Base-by-base conservation (phyloP, 768 basidiomycete species). In the Boletus reticuloceps region DNA sequence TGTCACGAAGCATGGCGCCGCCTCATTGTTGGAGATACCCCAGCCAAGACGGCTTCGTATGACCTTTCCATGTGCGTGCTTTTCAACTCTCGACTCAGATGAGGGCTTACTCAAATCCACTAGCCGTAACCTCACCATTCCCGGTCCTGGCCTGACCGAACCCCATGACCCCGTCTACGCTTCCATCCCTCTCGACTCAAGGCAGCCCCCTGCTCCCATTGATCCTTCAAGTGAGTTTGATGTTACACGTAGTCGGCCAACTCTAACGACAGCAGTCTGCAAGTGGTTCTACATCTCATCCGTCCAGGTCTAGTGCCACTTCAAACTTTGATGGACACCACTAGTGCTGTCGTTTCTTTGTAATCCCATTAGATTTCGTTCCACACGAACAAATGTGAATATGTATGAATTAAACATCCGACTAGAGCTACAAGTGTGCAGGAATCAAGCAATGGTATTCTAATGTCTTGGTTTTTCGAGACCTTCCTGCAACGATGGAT, bases 1-100 rank as follows among this genome's bases (percentile, higher is more conserved):
- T 95, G 92, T 76, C 89, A 98, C 71, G 97, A 98, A 73, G 91
- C 97, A 37, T 99, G 97, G 97, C 91, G 94, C 67, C 91, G 91
- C 68, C 83, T 99, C 64, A 81, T 94, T 72, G 77, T 75, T 50
- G 93, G 94, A 58, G 90, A 97, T 61, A 77, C 73, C 58, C 83
- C 86, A 40, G 84, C 88, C 58, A 88, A 86, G 77, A 88, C 86
- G 17, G 58, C 82, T 44, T 70, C 75, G 43, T 88, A 89, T 72
- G 89, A 94, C 54, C 68, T 98, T 55, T 86, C 90, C 58, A 94
- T 94, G 96, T 97, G 64, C 52, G 91, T 77, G 17, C 17, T 9
- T 29, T 17, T 47, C 36, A 6, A 11, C 32, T 39, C 19, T 40
- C 13, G 37, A 2, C 13, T 32, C 53, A 39, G 40, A 40, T 14